phyloP scores from a whole-genome alignment of 192 early-diverging fungal species.

The Coemansia sp. region DNA sequence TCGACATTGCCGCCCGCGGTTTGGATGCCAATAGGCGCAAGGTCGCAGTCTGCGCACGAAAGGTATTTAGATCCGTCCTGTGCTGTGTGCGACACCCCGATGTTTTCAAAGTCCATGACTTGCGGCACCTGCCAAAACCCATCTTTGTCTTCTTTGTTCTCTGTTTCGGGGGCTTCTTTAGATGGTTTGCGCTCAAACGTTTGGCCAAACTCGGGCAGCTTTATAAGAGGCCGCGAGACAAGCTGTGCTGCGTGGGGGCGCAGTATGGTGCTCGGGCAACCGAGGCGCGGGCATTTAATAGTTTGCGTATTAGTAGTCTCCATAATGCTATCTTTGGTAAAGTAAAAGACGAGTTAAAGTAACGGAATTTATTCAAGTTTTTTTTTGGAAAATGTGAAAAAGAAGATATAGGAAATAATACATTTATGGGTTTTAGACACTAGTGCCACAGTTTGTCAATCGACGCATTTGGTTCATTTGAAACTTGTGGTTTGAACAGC shows the following conservation, averaged over 20 bases:
- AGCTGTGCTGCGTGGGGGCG: not conserved
- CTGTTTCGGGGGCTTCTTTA: not conserved
- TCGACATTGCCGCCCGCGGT: slow-evolving; percentile 51
- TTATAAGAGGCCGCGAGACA: not conserved
- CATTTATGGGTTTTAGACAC: not conserved
- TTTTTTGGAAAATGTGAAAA: no score
- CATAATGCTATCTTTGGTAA: no score
- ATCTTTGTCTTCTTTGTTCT: not conserved
- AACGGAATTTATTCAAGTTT: no score
- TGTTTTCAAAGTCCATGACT: slow-evolving; percentile 78
- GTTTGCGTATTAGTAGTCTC: no score
- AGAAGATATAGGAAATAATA: slow-evolving; percentile 1
- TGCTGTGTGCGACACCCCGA: slow-evolving; percentile 63
- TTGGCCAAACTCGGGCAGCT: not conserved
- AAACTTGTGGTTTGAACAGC: slow-evolving; percentile 2
- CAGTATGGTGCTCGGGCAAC: not conserved
- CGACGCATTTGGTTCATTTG: not conserved
- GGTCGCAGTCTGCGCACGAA: slow-evolving; percentile 75
- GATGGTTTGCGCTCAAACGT: not conserved
- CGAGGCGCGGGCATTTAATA: not conserved
- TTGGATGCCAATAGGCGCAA: slow-evolving; percentile 70
- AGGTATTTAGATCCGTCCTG: slow-evolving; percentile 62
- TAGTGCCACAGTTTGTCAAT: slow-evolving; percentile 17
- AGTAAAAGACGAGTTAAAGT: no score
- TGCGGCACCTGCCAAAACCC: slow-evolving; percentile 62